Evolutionary conservation across 306 rosid species (phyloP), one percentile per base, ranked within the genome.

Genomic region (Vachellia collinsii): DNA sequence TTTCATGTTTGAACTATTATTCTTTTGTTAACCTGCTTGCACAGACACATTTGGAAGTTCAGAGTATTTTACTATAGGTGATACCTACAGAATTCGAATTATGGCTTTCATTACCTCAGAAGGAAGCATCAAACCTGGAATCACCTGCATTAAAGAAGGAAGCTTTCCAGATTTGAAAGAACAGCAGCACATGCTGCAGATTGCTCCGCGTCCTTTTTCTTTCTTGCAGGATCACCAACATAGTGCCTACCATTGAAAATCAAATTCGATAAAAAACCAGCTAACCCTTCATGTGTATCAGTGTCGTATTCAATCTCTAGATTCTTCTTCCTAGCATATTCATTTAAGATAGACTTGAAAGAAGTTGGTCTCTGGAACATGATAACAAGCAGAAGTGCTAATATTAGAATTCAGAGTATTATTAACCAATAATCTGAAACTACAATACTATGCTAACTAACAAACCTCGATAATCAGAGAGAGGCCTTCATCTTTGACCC

Each of bases 161-260:
- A 90, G 37, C 16, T 61, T 11, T 94, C 94, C 2, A 88, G 22
- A 56, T 84, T 85, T 11, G 93, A 83, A 47, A 83, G 50, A 78
- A 88, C 78, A 69, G 76, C 88, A 23, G 79, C 84, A 51, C 85
- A 86, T 19, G 93, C 94, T 22, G 89, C 94, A 53, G 82, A 83
- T 75, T 83, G 87, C 82, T 88, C 89, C 9, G 97, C 94, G 11
- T 88, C 89, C 82, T 78, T 92, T 81, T 90, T 88, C 43, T 3
- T 86, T 77, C 39, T 80, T n/a, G 85, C 71, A 23, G 42, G 43
- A 50, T 79, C 77, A n/a, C 94, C 85, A 0, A 39, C 19, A 54
- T 54, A 7, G 0, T 3, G 11, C 0, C n/a, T 7, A 19, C 91
- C 91, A 25, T 88, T 83, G 70, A 90, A 86, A 65, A 67, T 73